Base-by-base conservation (phyloP, 345 rosid species). In the Mercurialis annua region DNA sequence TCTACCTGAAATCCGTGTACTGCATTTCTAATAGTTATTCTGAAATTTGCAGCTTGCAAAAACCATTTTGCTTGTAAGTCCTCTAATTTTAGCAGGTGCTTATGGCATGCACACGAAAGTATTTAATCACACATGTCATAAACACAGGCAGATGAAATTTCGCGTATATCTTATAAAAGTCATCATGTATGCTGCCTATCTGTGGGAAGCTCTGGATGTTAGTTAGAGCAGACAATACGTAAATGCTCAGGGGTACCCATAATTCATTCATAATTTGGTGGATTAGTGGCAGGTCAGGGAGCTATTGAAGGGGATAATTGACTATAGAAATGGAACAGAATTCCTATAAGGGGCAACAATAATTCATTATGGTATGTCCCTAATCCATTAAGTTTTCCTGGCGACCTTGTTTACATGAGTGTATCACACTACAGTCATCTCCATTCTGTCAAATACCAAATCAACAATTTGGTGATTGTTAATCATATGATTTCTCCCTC, bases 211-310 rank as follows among this genome's bases (percentile, higher is more conserved):
- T 67, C 54, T 57, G 68, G 50, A 55, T 63, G 29, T 65, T 34
- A 76, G 60, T 51, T 14, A 59, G 66, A 68, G 72, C 62, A 51
- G 62, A 56, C 46, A 48, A 33, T 65, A 48, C 15, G 54, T 59
- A 34, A n/a, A n/a, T 33, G n/a, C 56, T 71, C 42, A 9, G 54
- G 54, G 71, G 78, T 66, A 75, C 62, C 68, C 61, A 55, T 67
- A 50, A 75, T 81, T 82, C 74, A 78, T 75, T 64, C 73, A 55
- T 67, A 80, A 80, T 68, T 72, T 86, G 83, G 76, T 85, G 84
- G 82, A 82, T 50, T 76, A 88, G 90, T 78, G 83, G 92, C 94
- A 87, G 94, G 88, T 86, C 73, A 73, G 83, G 93, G 66, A 81
- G 96, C 87, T 76, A 85, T 76, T 77, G 90, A 87, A 80, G 90